A percentile compares a stretch with the other conserved stretches of the same genome.
These are phyloP conservation scores for Tulasnella sp. DNA, from an alignment of 768 basidiomycete species.

Conservation along the genomic window DNA sequence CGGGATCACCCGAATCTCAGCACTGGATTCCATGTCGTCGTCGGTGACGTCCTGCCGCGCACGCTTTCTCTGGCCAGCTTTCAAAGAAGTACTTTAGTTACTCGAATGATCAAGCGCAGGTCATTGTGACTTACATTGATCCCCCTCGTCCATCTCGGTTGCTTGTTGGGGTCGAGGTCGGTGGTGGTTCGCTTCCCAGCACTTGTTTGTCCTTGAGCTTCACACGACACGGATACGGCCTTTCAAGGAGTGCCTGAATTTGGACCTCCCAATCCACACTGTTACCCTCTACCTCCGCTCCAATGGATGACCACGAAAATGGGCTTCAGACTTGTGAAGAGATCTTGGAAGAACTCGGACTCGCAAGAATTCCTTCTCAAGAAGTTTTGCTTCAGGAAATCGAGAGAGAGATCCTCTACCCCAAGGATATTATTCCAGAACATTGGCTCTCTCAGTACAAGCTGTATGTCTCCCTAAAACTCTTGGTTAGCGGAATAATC, in stretches of 20 bases:
- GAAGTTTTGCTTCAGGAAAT: conserved; percentile 62
- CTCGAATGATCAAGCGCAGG: neutral
- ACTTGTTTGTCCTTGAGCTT: neutral
- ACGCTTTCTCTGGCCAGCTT: neutral
- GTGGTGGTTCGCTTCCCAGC: neutral
- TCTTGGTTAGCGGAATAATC: neutral
- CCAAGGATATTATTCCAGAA: conserved; percentile 59
- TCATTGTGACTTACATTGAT: neutral
- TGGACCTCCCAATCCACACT: neutral
- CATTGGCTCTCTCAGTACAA: conserved; percentile 81
- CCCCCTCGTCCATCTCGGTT: neutral
- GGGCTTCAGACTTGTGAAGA: neutral
- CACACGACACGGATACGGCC: neutral
- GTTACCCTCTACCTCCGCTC: neutral
- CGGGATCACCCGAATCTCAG: neutral
- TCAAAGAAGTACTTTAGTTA: neutral
- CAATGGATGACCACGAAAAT: neutral
- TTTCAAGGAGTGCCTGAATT: neutral
- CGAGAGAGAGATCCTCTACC: conserved; percentile 69
- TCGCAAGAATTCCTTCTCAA: conserved; percentile 55
- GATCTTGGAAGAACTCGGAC: conserved; percentile 55
- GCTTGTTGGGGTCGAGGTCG: neutral
- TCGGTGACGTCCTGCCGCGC: neutral
- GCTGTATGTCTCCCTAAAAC: conserved; percentile 52
- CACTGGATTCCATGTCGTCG: conserved; percentile 2